Evolutionary conservation across 1,284 basidiomycete genomes (phyloP).

Genomic region (Microbotryum scabiosae): DNA sequence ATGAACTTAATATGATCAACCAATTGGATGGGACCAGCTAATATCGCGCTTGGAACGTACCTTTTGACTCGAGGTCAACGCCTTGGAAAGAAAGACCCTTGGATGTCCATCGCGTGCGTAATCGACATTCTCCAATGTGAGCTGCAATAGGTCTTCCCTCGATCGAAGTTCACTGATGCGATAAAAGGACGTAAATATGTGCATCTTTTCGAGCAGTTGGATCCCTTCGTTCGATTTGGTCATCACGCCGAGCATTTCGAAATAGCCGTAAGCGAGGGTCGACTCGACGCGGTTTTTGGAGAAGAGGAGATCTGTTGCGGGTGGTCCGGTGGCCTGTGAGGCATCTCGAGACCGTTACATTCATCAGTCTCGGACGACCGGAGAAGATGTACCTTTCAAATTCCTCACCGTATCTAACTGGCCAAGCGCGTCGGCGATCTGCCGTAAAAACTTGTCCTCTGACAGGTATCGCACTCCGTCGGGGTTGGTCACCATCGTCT

Average conservation of each 20-base stretch:
- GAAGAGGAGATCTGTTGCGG: constrained; percentile 60
- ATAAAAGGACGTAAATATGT: constrained; percentile 90
- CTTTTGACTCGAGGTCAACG: constrained; percentile 82
- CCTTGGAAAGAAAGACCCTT: constrained; percentile 82
- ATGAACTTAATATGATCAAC: background rate
- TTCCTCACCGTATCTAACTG: constrained; percentile 78
- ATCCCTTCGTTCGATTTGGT: constrained; percentile 81
- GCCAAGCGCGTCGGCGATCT: constrained; percentile 78
- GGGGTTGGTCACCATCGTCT: constrained; percentile 68
- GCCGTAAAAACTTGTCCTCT: constrained; percentile 79
- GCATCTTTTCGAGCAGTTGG: constrained; percentile 84
- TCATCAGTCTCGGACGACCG: background rate
- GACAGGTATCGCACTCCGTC: constrained; percentile 76
- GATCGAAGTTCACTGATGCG: constrained; percentile 81
- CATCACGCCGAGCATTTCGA: constrained; percentile 88
- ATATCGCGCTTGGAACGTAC: constrained; percentile 41
- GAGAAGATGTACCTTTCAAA: background rate
- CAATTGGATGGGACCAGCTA: background rate
- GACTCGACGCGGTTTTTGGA: constrained; percentile 72
- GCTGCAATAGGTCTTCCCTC: constrained; percentile 83
- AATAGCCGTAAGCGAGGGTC: constrained; percentile 82
- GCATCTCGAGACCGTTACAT: background rate
- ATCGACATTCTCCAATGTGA: constrained; percentile 85
- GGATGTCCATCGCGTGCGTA: constrained; percentile 85
- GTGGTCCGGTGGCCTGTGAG: background rate